Evolutionary conservation across 768 basidiomycete genomes (phyloP).

Genomic region (Serendipita indica): DNA sequence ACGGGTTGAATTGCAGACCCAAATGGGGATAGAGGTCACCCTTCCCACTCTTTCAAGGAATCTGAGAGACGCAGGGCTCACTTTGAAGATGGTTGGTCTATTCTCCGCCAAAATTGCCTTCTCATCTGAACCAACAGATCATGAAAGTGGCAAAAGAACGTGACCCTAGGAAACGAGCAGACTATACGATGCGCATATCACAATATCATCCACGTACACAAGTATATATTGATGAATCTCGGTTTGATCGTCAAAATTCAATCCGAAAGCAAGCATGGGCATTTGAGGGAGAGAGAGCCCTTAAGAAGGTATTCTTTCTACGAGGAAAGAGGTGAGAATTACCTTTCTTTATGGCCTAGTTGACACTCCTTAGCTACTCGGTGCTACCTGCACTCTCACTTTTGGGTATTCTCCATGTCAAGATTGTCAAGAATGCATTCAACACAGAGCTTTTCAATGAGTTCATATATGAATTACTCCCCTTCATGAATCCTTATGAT

Average conservation of each 20-base stretch:
- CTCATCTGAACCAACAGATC: too few species aligned
- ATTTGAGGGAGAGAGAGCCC: constrained; percentile 7
- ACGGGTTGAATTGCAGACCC: too few species aligned
- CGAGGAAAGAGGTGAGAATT: constrained; percentile 16
- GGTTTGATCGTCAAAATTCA: constrained; percentile 10
- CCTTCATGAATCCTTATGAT: constrained; percentile 25
- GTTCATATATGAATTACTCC: constrained; percentile 25
- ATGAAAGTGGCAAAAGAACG: background rate
- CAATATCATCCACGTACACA: constrained; percentile 14
- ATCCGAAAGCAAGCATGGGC: constrained; percentile 13
- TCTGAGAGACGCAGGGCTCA: too few species aligned
- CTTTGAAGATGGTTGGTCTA: too few species aligned
- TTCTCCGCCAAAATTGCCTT: too few species aligned
- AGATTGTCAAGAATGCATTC: constrained; percentile 22
- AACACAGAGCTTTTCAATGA: constrained; percentile 19
- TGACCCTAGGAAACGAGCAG: background rate
- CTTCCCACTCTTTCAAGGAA: too few species aligned
- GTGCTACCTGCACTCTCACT: constrained; percentile 25
- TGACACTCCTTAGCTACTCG: constrained; percentile 20
- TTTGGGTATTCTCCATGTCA: constrained; percentile 23
- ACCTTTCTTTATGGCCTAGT: background rate
- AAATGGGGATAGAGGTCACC: too few species aligned
- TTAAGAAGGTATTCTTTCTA: constrained; percentile 14
- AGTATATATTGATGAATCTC: constrained; percentile 16
- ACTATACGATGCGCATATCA: background rate